Conservation (phyloP, 139 green algal genomes). For the Coelastrella sp. region DNA sequence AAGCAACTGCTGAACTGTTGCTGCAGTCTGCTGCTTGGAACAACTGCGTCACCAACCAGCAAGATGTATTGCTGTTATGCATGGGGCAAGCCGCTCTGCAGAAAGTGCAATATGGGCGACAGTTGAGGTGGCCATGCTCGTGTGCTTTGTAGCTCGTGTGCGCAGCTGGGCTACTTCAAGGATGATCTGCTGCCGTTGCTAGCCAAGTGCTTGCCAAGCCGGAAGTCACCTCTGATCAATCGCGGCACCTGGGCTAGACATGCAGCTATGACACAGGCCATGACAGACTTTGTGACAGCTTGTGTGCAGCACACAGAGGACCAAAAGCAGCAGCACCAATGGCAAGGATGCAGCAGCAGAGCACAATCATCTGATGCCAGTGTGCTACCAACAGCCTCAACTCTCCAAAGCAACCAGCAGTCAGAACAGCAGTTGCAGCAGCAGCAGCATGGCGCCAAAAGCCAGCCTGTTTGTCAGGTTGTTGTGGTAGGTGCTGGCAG, state of each 20-base stretch:
- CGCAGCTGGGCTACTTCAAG: slow-evolving; percentile 83
- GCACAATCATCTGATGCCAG: not conserved
- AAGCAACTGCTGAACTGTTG: slow-evolving; percentile 24
- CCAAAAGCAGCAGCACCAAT: slow-evolving; percentile 13
- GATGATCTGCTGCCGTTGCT: slow-evolving; percentile 89
- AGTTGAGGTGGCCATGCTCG: not conserved
- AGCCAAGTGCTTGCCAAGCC: slow-evolving; percentile 64
- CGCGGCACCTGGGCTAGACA: slow-evolving; percentile 87
- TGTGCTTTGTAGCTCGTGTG: slow-evolving; percentile 76
- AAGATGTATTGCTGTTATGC: not conserved
- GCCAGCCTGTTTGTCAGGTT: slow-evolving; percentile 66
- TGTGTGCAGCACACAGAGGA: slow-evolving; percentile 1
- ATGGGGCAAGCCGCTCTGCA: not conserved
- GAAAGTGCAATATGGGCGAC: not conserved
- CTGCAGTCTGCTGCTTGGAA: not conserved
- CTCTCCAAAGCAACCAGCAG: not conserved
- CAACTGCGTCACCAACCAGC: not conserved
- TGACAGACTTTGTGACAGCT: slow-evolving; percentile 71
- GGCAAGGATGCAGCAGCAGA: not conserved
- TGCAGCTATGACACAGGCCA: slow-evolving; percentile 68
- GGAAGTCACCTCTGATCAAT: slow-evolving; percentile 88
- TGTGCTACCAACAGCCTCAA: slow-evolving; percentile 4
- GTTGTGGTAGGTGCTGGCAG: slow-evolving; percentile 87
- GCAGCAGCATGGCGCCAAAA: not conserved
- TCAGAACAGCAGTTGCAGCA: not conserved